Conservation (phyloP, 306 rosid species). For the Vigna mungo region DNA sequence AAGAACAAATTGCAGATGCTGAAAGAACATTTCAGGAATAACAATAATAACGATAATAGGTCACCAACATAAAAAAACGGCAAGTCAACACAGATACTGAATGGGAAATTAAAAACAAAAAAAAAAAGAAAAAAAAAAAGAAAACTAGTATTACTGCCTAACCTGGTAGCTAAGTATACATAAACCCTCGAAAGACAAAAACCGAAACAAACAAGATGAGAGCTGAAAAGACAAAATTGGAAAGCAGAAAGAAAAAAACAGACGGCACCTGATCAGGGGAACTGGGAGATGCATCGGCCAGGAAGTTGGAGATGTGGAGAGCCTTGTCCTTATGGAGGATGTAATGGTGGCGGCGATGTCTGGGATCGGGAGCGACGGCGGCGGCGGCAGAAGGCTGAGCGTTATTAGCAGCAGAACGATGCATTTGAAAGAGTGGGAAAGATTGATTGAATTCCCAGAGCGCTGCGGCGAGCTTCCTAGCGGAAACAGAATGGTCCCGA, state of each 20-base stretch:
- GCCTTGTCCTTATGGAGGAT: conserved; percentile 63
- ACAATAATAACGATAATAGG: background rate
- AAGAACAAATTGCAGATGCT: background rate
- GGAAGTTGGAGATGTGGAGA: conserved; percentile 63
- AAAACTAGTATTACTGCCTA: background rate
- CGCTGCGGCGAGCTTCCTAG: conserved; percentile 82
- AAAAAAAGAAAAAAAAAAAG: too few species aligned
- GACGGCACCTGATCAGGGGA: conserved; percentile 79
- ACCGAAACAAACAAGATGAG: background rate
- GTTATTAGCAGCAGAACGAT: conserved; percentile 55
- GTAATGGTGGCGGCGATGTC: conserved; percentile 73
- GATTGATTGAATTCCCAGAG: conserved; percentile 81
- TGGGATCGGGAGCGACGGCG: conserved; percentile 27
- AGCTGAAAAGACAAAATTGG: too few species aligned
- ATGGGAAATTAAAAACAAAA: background rate
- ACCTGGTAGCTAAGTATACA: conserved; percentile 31
- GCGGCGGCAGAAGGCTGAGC: background rate
- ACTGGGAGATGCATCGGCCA: conserved; percentile 70
- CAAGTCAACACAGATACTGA: conserved; percentile 17
- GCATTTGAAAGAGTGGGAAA: conserved; percentile 65
- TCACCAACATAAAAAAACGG: background rate
- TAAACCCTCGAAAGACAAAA: conserved; percentile 5
- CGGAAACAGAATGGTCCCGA: conserved; percentile 46
- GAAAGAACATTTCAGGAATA: conserved; percentile 22
- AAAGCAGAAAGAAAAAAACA: too few species aligned